Evolutionary conservation across 2,329 filamentous ascomycete species (phyloP), one percentile per base, ranked within the genome.

Genomic region (Diplocarpon rosae): DNA sequence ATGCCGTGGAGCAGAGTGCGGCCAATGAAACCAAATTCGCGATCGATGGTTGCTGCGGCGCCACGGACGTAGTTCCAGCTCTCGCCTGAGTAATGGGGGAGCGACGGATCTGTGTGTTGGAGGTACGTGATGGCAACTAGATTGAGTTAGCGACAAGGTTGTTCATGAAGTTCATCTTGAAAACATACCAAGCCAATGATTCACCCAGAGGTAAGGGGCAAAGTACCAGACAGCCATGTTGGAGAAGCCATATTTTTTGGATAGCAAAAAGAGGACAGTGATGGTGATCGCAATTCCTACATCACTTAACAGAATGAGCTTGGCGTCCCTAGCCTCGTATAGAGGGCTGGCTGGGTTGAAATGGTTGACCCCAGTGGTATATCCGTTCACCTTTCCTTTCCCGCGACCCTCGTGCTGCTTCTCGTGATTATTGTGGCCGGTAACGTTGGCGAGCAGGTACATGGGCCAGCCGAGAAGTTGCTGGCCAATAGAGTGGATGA

Each of bases 211-310:
- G 66, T 96, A 98, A 31, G 92, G 92, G 47, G 93, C 62, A 61
- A 89, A 80, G 70, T 98, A 98, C 90, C 92, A 96, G 52, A 98
- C 83, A 48, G 85, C 69, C 64, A 96, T 72, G 72, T 95, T 96
- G 62, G 71, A 64, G 72, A 80, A 90, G 61, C 92, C 92, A 57
- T 82, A 95, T 45, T 67, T 84, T 65, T 79, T 79, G 58, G 80
- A 80, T 54, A 95, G 70, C 58, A 73, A 73, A 41, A 67, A 70
- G 49, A 72, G 68, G 45, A 69, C 68, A 45, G 73, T 76, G 59
- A 92, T 69, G 50, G 70, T 67, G 40, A 78, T 64, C 45, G 70
- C 60, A 36, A 92, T 66, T 60, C 92, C 92, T 29, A 96, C 62
- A 63, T 98, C 92, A 62, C 85, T 93, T 59, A 95, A 69, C 30